phyloP scores from a whole-genome alignment of 805 yeast genomes.

The Candida glaebosa region DNA sequence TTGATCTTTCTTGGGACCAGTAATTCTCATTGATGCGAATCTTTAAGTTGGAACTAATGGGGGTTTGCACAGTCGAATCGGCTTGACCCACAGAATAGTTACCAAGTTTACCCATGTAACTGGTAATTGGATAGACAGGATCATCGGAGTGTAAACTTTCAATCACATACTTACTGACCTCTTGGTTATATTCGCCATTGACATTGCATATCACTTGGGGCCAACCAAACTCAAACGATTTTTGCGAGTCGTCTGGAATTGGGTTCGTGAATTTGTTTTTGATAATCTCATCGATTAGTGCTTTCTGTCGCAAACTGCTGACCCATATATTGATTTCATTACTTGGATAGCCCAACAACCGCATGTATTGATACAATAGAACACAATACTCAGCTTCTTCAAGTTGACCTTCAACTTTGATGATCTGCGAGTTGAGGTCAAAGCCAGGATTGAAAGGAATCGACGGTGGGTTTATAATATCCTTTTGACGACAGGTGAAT shows the following conservation, averaged over 20 bases:
- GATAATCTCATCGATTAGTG: slow-evolving; percentile 40
- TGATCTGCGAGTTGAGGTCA: slow-evolving; percentile 11
- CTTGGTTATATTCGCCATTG: slow-evolving; percentile 5
- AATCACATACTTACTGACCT: slow-evolving; percentile 4
- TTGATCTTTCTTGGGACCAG: slow-evolving; percentile 6
- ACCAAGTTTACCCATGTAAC: slow-evolving; percentile 21
- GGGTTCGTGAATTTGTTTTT: slow-evolving; percentile 6
- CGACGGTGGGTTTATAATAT: neutral
- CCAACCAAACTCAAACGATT: slow-evolving; percentile 7
- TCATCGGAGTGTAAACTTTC: slow-evolving; percentile 15
- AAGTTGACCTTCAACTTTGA: slow-evolving; percentile 7
- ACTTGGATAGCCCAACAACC: slow-evolving; percentile 40
- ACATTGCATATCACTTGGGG: slow-evolving; percentile 6
- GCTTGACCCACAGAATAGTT: slow-evolving; percentile 29
- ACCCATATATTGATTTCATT: slow-evolving; percentile 40
- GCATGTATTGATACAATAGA: slow-evolving; percentile 43
- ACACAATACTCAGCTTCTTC: slow-evolving; percentile 27
- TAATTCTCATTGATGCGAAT: slow-evolving; percentile 14
- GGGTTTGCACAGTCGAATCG: slow-evolving; percentile 10
- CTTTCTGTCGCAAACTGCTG: slow-evolving; percentile 36
- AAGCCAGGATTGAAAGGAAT: slow-evolving; percentile 34
- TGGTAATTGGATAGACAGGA: slow-evolving; percentile 20
- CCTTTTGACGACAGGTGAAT: neutral
- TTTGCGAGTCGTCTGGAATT: slow-evolving; percentile 5
- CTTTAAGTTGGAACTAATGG: slow-evolving; percentile 9